These are phyloP conservation scores for Ormosia semicastrata DNA, from an alignment of 306 rosid genomes.

Conservation along the genomic window DNA sequence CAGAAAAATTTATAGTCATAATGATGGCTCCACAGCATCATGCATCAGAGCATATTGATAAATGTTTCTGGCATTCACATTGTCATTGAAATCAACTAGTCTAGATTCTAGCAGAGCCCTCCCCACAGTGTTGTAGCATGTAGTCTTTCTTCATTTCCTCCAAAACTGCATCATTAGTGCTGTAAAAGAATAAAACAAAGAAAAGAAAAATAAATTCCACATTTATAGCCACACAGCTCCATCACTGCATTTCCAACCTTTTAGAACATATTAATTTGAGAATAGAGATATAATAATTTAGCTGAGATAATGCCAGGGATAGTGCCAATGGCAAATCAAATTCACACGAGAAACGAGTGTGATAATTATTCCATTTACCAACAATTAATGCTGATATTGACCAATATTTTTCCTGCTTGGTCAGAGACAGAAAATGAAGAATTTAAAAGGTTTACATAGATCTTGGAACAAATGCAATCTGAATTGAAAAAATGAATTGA, in stretches of 20 bases:
- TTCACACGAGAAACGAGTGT: background rate
- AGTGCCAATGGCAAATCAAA: background rate
- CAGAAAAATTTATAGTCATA: background rate
- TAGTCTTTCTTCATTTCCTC: conserved; percentile 85
- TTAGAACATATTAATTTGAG: background rate
- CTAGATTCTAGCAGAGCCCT: conserved; percentile 43
- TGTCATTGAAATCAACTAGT: background rate
- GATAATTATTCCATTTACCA: background rate
- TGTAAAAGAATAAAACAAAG: conserved; percentile 25
- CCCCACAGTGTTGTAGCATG: conserved; percentile 47
- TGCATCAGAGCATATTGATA: background rate
- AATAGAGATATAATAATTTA: background rate
- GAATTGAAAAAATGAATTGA: background rate
- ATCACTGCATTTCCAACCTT: background rate
- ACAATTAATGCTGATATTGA: background rate
- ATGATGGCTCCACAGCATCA: background rate
- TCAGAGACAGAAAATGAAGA: background rate
- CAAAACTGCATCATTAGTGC: conserved; percentile 73
- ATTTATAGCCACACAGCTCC: background rate
- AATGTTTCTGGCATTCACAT: background rate
- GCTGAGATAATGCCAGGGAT: background rate
- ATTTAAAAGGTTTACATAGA: background rate
- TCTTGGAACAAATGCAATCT: background rate
- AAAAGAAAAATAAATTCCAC: background rate
- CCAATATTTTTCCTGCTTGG: background rate